A percentile compares a stretch with the other conserved stretches of the same genome.
These are phyloP conservation scores for Ascocoryne sarcoides DNA, from an alignment of 2,329 filamentous ascomycete species.

Conservation along the genomic window DNA sequence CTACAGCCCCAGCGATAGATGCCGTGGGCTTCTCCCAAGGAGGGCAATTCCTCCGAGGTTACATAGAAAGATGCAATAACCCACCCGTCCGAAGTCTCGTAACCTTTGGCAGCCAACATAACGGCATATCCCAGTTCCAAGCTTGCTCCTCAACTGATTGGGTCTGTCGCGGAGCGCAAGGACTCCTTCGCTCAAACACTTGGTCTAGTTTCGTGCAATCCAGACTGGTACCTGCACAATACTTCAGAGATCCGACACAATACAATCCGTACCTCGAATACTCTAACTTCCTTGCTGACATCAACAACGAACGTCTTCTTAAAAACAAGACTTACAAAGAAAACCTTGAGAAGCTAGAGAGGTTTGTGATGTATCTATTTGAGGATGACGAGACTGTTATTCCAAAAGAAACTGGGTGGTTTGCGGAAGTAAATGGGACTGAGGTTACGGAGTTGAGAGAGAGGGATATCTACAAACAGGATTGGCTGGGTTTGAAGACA, in stretches of 20 bases:
- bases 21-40: conserved; percentile 93
- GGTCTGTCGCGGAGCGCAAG: conserved; percentile 73
- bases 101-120: conserved; percentile 65
- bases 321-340: conserved; percentile 70
- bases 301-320: conserved; percentile 78
- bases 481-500: conserved; percentile 80
- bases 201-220: conserved; percentile 74
- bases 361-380: conserved; percentile 86
- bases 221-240: conserved; percentile 84
- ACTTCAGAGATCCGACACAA: conserved; percentile 68
- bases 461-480: conserved; percentile 70
- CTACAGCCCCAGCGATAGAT: conserved; percentile 74
- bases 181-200: conserved; percentile 67
- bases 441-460: conserved; percentile 59
- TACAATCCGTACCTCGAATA: conserved; percentile 65
- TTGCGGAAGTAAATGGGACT: conserved; percentile 72
- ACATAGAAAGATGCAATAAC: conserved; percentile 76
- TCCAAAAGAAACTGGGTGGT: conserved; percentile 87
- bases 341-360: conserved; percentile 61
- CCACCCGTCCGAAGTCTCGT: conserved; percentile 51
- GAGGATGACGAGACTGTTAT: conserved; percentile 74
- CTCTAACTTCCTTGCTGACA: conserved; percentile 86
- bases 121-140: conserved; percentile 78
- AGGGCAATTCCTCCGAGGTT: conserved; percentile 88
- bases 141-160: conserved; percentile 64